These are phyloP conservation scores for Paraphaeosphaeria minitans DNA, from an alignment of 2,329 filamentous ascomycete genomes.

Conservation along the genomic window DNA sequence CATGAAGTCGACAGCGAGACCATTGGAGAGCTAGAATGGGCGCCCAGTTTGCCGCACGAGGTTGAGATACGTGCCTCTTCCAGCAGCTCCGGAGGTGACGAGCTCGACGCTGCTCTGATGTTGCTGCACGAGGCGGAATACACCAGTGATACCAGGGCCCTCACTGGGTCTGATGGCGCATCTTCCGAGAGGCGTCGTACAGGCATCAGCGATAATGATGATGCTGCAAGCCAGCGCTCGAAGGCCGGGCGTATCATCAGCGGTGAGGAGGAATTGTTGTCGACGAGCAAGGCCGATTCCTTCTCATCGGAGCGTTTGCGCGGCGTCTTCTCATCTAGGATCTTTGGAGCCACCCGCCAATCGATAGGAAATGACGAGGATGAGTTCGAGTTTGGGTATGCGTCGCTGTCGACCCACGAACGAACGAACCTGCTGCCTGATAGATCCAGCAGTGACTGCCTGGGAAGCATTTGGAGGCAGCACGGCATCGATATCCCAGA, in stretches of 20 bases:
- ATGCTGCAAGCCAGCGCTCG: not conserved
- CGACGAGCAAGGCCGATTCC: not conserved
- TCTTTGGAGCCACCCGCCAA: conserved; percentile 8
- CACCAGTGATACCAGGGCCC: not conserved
- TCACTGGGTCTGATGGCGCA: not conserved
- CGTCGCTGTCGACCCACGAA: conserved; percentile 1
- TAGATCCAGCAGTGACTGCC: not conserved
- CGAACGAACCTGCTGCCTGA: not conserved
- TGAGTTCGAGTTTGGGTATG: not conserved
- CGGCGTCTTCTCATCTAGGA: not conserved
- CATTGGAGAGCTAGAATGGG: not conserved
- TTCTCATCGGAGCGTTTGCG: not conserved
- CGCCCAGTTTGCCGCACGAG: conserved; percentile 5
- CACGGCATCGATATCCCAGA: not conserved
- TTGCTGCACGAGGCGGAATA: conserved; percentile 1
- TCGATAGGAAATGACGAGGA: not conserved
- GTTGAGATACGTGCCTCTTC: not conserved
- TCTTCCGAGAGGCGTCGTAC: too few species aligned
- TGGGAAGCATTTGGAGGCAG: not conserved
- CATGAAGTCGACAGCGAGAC: not conserved
- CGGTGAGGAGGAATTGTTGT: not conserved
- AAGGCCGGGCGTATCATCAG: not conserved
- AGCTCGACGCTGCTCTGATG: not conserved
- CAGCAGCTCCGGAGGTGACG: not conserved
- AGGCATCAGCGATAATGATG: not conserved